Conservation (phyloP, 495 filamentous ascomycete species). For the Hapsidospora chrysogenum region DNA sequence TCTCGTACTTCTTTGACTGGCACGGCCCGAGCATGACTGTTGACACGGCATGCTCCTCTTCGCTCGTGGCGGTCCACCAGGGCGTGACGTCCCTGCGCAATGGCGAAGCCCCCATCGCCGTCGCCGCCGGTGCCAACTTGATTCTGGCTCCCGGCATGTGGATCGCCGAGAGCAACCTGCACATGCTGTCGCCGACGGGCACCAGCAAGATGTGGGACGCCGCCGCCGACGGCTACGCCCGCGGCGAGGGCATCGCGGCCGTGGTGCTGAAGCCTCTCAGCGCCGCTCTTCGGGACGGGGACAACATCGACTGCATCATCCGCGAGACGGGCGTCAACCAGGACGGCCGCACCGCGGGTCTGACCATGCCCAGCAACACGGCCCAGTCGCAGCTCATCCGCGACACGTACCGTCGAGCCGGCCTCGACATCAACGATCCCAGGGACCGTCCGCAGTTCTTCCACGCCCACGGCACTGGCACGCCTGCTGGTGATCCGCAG, state of each 20-base stretch:
- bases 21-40: slow-evolving; percentile 38
- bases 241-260: slow-evolving; percentile 38
- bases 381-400: slow-evolving; percentile 40
- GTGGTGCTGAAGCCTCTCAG: slow-evolving; percentile 41
- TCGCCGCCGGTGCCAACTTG: slow-evolving; percentile 24
- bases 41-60: slow-evolving; percentile 43
- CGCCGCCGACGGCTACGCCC: slow-evolving; percentile 45
- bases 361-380: slow-evolving; percentile 36
- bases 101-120: slow-evolving; percentile 28
- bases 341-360: slow-evolving; percentile 36
- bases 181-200: slow-evolving; percentile 17
- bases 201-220: slow-evolving; percentile 27
- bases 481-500: slow-evolving; percentile 27
- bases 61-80: slow-evolving; percentile 31
- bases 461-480: slow-evolving; percentile 38
- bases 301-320: slow-evolving; percentile 45
- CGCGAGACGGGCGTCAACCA: slow-evolving; percentile 37
- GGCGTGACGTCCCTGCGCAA: slow-evolving; percentile 30
- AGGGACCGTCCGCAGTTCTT: slow-evolving; percentile 11
- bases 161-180: slow-evolving; percentile 8
- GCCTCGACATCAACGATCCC: slow-evolving; percentile 15
- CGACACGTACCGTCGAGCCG: slow-evolving; percentile 25
- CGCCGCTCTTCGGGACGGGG: slow-evolving; percentile 32
- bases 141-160: slow-evolving; percentile 18
- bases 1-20: slow-evolving; percentile 42